Percentiles rank a stretch among this genome's conserved stretches.
Evolutionary conservation across 306 rosid genomes (phyloP).

Genomic region (Mucuna pruriens): DNA sequence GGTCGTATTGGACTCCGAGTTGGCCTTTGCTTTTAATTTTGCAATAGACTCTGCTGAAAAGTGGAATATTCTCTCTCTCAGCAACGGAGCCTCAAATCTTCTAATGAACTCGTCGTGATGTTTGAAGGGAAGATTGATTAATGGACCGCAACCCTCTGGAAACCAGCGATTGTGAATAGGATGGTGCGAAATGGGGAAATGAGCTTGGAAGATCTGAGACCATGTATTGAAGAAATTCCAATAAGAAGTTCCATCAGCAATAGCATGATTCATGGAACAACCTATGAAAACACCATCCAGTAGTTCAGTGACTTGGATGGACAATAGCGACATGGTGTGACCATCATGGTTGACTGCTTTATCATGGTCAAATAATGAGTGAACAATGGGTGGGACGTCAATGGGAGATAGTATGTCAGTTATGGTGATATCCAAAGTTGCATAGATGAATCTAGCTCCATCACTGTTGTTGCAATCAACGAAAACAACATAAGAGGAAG

Average conservation of each 20-base stretch:
- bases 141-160: constrained; percentile 51
- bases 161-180: constrained; percentile 61
- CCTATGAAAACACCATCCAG: constrained; percentile 69
- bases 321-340: constrained; percentile 55
- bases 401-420: constrained; percentile 58
- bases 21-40: constrained; percentile 61
- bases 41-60: constrained; percentile 58
- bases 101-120: constrained; percentile 47
- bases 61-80: constrained; percentile 64
- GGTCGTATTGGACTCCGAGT: constrained; percentile 35
- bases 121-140: constrained; percentile 51
- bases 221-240: constrained; percentile 69
- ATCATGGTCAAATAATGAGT: constrained; percentile 63
- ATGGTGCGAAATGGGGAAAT: constrained; percentile 26
- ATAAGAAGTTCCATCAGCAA: constrained; percentile 61
- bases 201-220: constrained; percentile 64
- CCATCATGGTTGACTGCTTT: constrained; percentile 68
- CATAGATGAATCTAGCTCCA: constrained; percentile 59
- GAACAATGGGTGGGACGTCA: constrained; percentile 61
- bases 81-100: constrained; percentile 49
- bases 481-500: constrained; percentile 41
- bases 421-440: constrained; percentile 48
- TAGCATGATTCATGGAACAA: constrained; percentile 57
- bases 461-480: constrained; percentile 50
- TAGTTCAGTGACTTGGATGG: constrained; percentile 66